These are phyloP conservation scores for Anisogramma anomala DNA, from an alignment of 2,329 filamentous ascomycete species.

Conservation along the genomic window DNA sequence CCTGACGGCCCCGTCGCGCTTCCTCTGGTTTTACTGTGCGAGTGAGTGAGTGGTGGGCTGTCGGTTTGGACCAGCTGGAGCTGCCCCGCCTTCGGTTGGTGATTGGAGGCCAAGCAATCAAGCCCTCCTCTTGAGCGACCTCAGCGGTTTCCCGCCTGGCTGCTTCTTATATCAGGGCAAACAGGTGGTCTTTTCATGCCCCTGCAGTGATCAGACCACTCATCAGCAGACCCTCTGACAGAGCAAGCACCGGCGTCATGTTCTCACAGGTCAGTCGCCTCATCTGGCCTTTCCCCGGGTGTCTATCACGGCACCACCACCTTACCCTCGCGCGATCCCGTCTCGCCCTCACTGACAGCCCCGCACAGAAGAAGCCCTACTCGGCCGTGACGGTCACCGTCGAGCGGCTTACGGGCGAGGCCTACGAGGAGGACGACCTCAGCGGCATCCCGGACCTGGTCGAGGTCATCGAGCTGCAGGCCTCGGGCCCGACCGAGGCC, in stretches of 20 bases:
- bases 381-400: slow-evolving; percentile 88
- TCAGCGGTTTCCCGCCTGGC: not conserved
- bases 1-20: too few relatives aligned
- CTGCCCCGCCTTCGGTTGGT: not conserved
- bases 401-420: slow-evolving; percentile 79
- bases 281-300: not conserved
- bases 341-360: not conserved
- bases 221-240: not conserved
- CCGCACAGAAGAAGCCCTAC: slow-evolving; percentile 65
- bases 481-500: slow-evolving; percentile 75
- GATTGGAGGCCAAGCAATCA: too few relatives aligned
- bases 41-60: too few relatives aligned
- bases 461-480: slow-evolving; percentile 84
- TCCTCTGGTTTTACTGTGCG: too few relatives aligned
- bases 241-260: slow-evolving; percentile 6
- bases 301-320: not conserved
- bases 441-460: slow-evolving; percentile 88
- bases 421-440: slow-evolving; percentile 82
- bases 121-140: not conserved
- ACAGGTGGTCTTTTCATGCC: not conserved
- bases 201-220: not conserved
- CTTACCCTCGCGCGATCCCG: not conserved
- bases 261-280: slow-evolving; percentile 12
- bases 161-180: not conserved
- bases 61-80: too few relatives aligned